Evolutionary conservation across 2,329 filamentous ascomycete species (phyloP), one percentile per base, ranked within the genome.

Genomic region (Amphichorda felina): DNA sequence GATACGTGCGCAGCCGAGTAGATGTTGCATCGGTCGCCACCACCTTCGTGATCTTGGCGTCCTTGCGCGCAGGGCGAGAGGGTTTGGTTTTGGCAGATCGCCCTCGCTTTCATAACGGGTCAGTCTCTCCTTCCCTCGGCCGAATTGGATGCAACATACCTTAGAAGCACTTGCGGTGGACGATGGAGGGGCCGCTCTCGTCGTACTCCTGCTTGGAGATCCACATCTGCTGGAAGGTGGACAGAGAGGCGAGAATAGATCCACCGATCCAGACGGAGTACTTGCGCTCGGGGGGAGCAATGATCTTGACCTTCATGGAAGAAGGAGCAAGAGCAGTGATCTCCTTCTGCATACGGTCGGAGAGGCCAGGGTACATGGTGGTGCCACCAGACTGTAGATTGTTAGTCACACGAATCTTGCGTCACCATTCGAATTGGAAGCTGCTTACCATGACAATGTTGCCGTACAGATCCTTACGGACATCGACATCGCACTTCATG

Each of bases 181-280:
- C 89, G 62, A 96, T 96, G 60, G 88, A 95, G 57, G 89, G 91
- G 72, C 89, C 89, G 68, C 82, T 91, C 86, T 96, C 91, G 75
- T 98, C 91, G 81, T 96, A 96, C 78, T 96, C 89, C 75, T 98
- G 91, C 87, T 98, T 98, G 58, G 91, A 98, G 81, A 98, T 96
- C 91, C 91, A 98, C 60, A 91, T 88, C 82, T 96, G 96, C 68
- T 89, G 81, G 65, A 98, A 98, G 37, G 91, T 98, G 66, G 89
- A 96, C 59, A 98, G 63, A 6, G 91, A 89, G 22, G 91, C 91
- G 45, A 98, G 67, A 61, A 98, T 98, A 58, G 89, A 95, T 38
- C 91, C 91, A 44, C 91, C 91, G 48, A 96, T 96, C 91, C 91
- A 98, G 22, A 91, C 98, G 42, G 87, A 95, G 66, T 96, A 98